These are phyloP conservation scores for Lentinula guzmanii DNA, from an alignment of 768 basidiomycete species.

Conservation along the genomic window DNA sequence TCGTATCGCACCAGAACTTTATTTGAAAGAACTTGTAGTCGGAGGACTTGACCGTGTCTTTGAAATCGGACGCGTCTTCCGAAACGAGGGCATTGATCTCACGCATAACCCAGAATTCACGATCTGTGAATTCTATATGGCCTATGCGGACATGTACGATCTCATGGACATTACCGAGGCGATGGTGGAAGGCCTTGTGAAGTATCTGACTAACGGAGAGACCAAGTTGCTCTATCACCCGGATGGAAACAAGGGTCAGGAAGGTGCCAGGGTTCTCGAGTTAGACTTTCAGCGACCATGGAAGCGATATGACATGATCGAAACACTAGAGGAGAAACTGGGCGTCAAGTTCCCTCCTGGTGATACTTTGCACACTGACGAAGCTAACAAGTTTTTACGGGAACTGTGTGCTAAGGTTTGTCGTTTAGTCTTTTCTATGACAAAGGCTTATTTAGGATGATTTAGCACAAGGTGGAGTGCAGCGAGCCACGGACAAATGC, in stretches of 20 bases:
- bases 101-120: conserved; percentile 99
- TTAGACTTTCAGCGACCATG: conserved; percentile 92
- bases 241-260: conserved; percentile 82
- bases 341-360: conserved; percentile 90
- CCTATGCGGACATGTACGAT: conserved; percentile 98
- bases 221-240: conserved; percentile 86
- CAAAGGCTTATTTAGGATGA: too few relatives aligned
- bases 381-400: conserved; percentile 84
- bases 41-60: conserved; percentile 97
- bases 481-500: conserved; percentile 94
- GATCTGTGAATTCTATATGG: conserved; percentile 99
- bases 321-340: conserved; percentile 90
- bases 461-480: conserved; percentile 92
- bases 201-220: conserved; percentile 72
- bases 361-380: conserved; percentile 79
- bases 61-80: conserved; percentile 96
- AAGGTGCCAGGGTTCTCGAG: conserved; percentile 53
- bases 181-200: conserved; percentile 88
- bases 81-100: conserved; percentile 97
- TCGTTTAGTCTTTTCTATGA: background rate
- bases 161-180: conserved; percentile 95
- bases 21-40: conserved; percentile 95
- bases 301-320: conserved; percentile 99
- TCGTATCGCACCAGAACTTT: conserved; percentile 95
- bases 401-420: conserved; percentile 80